Evolutionary conservation across 2,329 filamentous ascomycete genomes (phyloP).

Genomic region (Pseudogymnoascus pannorum): DNA sequence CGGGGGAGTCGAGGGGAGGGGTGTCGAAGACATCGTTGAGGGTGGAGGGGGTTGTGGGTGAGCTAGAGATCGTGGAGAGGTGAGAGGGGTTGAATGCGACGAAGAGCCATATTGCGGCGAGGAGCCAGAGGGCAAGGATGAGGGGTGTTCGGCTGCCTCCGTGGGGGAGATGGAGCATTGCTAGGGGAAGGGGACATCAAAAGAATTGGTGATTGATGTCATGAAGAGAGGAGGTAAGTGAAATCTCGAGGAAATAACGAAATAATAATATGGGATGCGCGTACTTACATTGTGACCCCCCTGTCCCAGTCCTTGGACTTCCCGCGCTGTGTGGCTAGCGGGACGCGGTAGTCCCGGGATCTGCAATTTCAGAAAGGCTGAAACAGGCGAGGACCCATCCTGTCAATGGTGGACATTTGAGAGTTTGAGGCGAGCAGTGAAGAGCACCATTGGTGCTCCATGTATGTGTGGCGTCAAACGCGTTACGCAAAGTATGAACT

Average conservation of each 20-base stretch:
- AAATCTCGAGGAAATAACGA: neutral
- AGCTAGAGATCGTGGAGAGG: neutral
- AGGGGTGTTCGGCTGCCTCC: neutral
- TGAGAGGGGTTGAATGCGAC: neutral
- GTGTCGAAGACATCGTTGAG: constrained; percentile 29
- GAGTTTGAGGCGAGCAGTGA: neutral
- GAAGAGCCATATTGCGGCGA: neutral
- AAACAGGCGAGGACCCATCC: neutral
- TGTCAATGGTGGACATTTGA: neutral
- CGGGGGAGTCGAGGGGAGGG: constrained; percentile 30
- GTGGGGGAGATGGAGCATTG: neutral
- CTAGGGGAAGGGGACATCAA: neutral
- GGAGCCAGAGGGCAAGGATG: neutral
- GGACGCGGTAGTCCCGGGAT: neutral
- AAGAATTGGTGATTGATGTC: neutral
- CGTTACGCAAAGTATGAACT: neutral
- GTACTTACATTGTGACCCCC: neutral
- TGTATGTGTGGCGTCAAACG: neutral
- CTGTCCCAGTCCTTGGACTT: neutral
- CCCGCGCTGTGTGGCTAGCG: neutral
- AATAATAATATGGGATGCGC: neutral
- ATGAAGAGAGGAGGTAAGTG: neutral
- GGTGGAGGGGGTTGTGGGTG: neutral
- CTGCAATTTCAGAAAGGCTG: neutral
- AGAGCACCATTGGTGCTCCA: neutral